These are phyloP conservation scores for Ceratonia siliqua DNA, from an alignment of 306 rosid genomes.

Conservation along the genomic window DNA sequence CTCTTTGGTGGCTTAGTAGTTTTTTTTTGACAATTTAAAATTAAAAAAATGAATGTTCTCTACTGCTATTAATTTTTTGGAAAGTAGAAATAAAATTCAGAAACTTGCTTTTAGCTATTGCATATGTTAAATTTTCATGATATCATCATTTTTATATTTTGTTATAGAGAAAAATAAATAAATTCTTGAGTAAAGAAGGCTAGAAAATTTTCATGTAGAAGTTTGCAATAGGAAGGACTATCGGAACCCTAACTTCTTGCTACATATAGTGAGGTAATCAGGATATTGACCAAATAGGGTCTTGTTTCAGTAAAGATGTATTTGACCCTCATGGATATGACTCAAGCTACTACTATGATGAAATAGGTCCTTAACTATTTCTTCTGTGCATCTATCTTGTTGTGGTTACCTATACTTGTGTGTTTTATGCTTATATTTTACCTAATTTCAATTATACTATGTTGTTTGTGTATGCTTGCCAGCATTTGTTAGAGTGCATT, in stretches of 20 bases:
- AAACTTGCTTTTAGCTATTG: neutral
- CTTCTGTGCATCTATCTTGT: conserved; percentile 20
- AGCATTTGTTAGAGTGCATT: neutral
- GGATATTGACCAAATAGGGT: conserved; percentile 92
- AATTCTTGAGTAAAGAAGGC: conserved; percentile 80
- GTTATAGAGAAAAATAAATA: conserved; percentile 79
- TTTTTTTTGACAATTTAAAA: neutral
- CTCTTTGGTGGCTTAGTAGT: neutral
- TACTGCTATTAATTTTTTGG: neutral
- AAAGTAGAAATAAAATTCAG: neutral
- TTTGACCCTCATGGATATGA: conserved; percentile 97
- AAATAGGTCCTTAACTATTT: conserved; percentile 66
- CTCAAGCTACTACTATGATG: conserved; percentile 76
- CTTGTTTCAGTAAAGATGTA: conserved; percentile 96
- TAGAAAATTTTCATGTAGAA: conserved; percentile 90
- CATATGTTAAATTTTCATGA: neutral
- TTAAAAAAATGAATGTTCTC: neutral
- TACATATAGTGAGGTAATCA: conserved; percentile 94
- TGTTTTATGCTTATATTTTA: conserved; percentile 13
- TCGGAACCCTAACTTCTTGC: conserved; percentile 83
- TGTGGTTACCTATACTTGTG: neutral
- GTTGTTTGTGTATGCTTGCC: neutral
- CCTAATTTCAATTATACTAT: neutral
- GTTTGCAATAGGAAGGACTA: conserved; percentile 92
- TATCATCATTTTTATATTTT: conserved; percentile 18